Evolutionary conservation across 129 eudicot genomes (phyloP), one percentile per base, ranked within the genome.

Genomic region (Lactuca saligna): DNA sequence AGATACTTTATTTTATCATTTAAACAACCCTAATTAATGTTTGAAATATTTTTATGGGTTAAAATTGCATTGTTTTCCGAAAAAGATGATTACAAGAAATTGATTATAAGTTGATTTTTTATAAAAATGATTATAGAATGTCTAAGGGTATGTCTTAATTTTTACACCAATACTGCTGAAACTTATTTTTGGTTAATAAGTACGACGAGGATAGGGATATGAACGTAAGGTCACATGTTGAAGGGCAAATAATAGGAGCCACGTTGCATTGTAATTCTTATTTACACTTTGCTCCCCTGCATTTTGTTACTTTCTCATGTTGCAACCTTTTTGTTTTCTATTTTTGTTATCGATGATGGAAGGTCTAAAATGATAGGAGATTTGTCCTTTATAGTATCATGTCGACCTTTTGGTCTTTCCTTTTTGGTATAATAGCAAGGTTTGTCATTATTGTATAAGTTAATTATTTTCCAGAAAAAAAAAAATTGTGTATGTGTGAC

Each of bases 221-320:
- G 29, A 25, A 25, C 29, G 68, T 76, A 63, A 69, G 81, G 70
- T 76, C 53, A 62, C 65, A 69, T 69, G 75, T 56, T 44, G 17
- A 41, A 61, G 75, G 81, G 66, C 81, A 76, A 1, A 25, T 25
- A 7, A 54, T 54, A 41, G 34, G n/a, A 61, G 75, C 81, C 81
- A 76, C 81, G 81, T 69, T 69, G 17, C 75, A 53, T 61, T 42
- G 75, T 54, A 62, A 42, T 14, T 49, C 31, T 3, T 7, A 61
- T 69, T 69, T 76, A 69, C 66, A 63, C 48, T 76, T 69, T 15
- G 25, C 54, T 57, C 75, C 71, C 75, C 69, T 69, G 50, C 5
- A 63, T 3, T 61, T 62, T 51, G 12, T 42, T 53, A 9, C 32
- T 5, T 54, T 42, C 17, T 2, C 58, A 61, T 41, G 3, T 69